Evolutionary conservation across 179 eudicot genomes (phyloP).

Genomic region (Nepenthes alata): DNA sequence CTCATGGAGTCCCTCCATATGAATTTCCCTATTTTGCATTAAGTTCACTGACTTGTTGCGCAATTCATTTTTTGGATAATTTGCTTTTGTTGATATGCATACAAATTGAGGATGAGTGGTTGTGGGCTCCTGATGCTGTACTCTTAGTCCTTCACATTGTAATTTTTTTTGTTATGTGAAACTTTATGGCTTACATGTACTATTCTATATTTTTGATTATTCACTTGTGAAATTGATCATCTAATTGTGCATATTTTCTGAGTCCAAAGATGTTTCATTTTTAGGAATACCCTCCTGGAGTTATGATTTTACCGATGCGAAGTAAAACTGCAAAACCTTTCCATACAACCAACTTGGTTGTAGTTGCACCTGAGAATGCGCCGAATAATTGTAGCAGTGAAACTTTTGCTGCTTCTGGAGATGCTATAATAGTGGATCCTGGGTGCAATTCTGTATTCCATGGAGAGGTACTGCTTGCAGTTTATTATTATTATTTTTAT

Average conservation of each 20-base stretch:
- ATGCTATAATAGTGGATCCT: constrained; percentile 87
- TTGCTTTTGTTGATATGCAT: neutral
- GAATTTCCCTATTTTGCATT: too few relatives aligned
- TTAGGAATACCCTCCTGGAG: constrained; percentile 90
- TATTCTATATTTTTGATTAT: neutral
- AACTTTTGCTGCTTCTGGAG: constrained; percentile 52
- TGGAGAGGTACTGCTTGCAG: constrained; percentile 39
- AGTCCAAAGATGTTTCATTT: neutral
- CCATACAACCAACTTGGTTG: constrained; percentile 76
- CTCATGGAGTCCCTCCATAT: too few relatives aligned
- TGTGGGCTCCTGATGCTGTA: neutral
- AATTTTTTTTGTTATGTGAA: neutral
- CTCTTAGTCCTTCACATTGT: neutral
- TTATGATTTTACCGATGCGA: constrained; percentile 65
- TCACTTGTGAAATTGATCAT: neutral
- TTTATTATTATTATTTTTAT: neutral
- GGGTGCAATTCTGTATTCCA: constrained; percentile 59
- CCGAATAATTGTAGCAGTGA: constrained; percentile 11
- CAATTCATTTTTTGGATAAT: too few relatives aligned
- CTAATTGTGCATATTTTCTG: neutral
- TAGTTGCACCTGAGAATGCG: constrained; percentile 45
- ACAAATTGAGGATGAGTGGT: neutral
- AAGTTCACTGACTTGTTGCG: too few relatives aligned
- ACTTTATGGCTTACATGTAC: neutral
- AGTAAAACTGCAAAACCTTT: constrained; percentile 85